Percentiles rank a stretch among this genome's conserved stretches.
Evolutionary conservation across 139 green algal species (phyloP).

Genomic region (Chlamydomonas urium): DNA sequence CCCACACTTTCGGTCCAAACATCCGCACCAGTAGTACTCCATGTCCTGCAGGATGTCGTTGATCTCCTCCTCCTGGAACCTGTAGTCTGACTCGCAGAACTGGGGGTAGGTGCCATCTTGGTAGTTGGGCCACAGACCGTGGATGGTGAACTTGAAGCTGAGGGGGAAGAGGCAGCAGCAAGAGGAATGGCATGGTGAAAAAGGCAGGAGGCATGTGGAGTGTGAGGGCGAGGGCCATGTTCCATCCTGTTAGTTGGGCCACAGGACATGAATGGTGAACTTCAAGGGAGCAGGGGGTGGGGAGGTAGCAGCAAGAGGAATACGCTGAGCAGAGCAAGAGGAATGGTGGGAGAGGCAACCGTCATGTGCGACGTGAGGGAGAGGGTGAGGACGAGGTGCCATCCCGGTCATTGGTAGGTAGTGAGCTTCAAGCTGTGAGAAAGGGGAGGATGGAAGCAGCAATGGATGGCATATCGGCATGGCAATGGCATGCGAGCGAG

Average conservation of each 20-base stretch:
- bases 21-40: conserved; percentile 24
- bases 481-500: no score
- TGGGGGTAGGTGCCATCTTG: conserved; percentile 48
- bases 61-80: conserved; percentile 25
- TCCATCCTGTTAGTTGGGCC: conserved; percentile 61
- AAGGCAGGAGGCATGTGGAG: neutral
- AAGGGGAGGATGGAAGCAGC: no score
- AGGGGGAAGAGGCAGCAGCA: neutral
- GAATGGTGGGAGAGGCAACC: neutral
- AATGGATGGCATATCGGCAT: no score
- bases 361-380: no score
- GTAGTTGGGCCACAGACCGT: conserved; percentile 75
- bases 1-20: neutral
- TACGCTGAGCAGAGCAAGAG: neutral
- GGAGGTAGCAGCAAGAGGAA: neutral
- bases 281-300: neutral
- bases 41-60: conserved; percentile 26
- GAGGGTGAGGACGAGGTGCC: no score
- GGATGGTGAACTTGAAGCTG: conserved; percentile 59
- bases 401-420: no score
- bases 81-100: conserved; percentile 42
- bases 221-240: conserved; percentile 38
- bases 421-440: no score
- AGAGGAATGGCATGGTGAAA: neutral
- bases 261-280: conserved; percentile 74